Base-by-base conservation (phyloP, 2,329 filamentous ascomycete species). In the Apiospora saccharicola region DNA sequence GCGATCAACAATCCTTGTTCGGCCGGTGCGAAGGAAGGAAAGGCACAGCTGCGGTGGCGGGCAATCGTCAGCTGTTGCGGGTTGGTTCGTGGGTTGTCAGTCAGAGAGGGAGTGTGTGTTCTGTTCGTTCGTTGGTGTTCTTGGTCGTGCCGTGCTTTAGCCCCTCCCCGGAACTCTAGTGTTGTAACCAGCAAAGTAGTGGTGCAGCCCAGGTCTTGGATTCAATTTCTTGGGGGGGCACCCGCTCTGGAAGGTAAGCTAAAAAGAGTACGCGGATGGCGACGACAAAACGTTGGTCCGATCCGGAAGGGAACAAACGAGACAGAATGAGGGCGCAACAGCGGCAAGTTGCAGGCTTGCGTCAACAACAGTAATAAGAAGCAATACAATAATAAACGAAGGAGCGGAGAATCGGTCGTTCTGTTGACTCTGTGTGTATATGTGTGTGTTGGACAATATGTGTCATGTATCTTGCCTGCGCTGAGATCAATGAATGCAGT, bases 81-180 rank as follows among this genome's bases (percentile, higher is more conserved):
- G 67, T 34, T 46, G 67, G 67, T 68, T 68, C n/a, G 41, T 46
- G n/a, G 30, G 41, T 47, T 34, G 67, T 44, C 44, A 34, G 67
- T 26, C 16, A 22, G 64, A 30, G 64, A 6, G 67, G 26, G 67
- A 12, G 68, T 70, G 68, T 69, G 68, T 70, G 47, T 70, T 47
- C 49, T 53, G 68, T 57, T 68, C 14, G n/a, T n/a, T 67, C 43
- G 67, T 14, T 68, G 67, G 44, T 68, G 67, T 12, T 68, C 41
- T 26, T 64, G 57, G 67, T 69, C 67, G 44, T 69, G 67, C 47
- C 67, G 67, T 69, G 44, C 67, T 49, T 46, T 69, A 69, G 67
- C 67, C 67, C 67, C 67, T 69, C 67, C 67, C 67, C 67, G 47
- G 67, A 69, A 64, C 57, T 68, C 67, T 44, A 46, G 67, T 44